Percentiles rank a stretch among this genome's conserved stretches.
These are phyloP conservation scores for Tetrapisispora arboricola DNA, from an alignment of 805 yeast genomes.

Conservation along the genomic window DNA sequence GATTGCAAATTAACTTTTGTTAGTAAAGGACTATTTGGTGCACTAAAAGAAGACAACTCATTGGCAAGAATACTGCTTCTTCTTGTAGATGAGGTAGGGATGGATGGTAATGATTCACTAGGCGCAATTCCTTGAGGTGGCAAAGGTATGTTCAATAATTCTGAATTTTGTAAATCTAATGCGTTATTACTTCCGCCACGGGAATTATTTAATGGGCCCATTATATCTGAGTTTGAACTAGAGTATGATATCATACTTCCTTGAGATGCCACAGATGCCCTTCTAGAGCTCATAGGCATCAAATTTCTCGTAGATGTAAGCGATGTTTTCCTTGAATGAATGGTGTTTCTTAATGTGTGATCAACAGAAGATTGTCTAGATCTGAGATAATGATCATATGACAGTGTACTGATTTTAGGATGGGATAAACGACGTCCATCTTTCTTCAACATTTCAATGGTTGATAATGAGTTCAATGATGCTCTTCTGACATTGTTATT, in stretches of 20 bases:
- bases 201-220: slow-evolving; percentile 3
- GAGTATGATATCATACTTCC: slow-evolving; percentile 22
- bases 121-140: slow-evolving; percentile 56
- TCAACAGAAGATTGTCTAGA: not conserved
- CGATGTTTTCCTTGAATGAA: slow-evolving; percentile 5
- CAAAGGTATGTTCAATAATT: slow-evolving; percentile 25
- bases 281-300: slow-evolving; percentile 26
- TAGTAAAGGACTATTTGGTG: slow-evolving; percentile 19
- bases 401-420: slow-evolving; percentile 7
- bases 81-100: slow-evolving; percentile 9
- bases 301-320: slow-evolving; percentile 8
- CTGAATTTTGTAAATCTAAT: slow-evolving; percentile 4
- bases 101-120: slow-evolving; percentile 36
- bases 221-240: slow-evolving; percentile 26
- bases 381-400: not conserved
- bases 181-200: not conserved
- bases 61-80: not conserved
- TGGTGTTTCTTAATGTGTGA: not conserved
- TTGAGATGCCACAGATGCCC: slow-evolving; percentile 31
- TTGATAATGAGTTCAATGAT: slow-evolving; percentile 8
- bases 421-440: slow-evolving; percentile 20
- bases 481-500: slow-evolving; percentile 7
- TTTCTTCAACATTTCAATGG: not conserved
- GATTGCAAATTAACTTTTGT: not conserved
- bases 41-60: not conserved